A percentile compares a stretch with the other conserved stretches of the same genome.
Conservation (phyloP, 352 stramenopile genomes). For the Phytophthora megakarya region DNA sequence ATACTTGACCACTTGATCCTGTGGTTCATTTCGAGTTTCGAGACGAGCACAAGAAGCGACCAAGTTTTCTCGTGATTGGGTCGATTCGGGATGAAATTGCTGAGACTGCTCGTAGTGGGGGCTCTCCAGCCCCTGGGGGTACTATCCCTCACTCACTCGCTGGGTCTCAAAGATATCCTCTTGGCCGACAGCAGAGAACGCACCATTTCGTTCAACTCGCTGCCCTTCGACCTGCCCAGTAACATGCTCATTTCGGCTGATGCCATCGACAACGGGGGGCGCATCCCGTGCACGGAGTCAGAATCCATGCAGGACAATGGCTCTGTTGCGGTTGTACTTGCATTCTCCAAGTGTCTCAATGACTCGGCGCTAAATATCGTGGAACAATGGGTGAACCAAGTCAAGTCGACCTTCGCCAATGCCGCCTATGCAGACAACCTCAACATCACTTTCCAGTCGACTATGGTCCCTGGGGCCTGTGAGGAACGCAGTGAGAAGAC, state of each 20-base stretch:
- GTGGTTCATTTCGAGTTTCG: too few relatives aligned
- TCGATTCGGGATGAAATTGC: conserved; percentile 25
- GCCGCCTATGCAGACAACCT: background rate
- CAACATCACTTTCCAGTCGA: conserved; percentile 41
- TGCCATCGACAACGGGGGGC: conserved; percentile 1
- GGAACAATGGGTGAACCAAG: conserved; percentile 53
- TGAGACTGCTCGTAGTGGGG: conserved; percentile 20
- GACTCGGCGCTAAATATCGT: conserved; percentile 41
- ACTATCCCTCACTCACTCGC: conserved; percentile 12
- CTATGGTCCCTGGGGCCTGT: conserved; percentile 50
- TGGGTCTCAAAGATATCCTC: conserved; percentile 29
- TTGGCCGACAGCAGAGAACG: conserved; percentile 22
- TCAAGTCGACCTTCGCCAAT: conserved; percentile 19
- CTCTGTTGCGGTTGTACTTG: conserved; percentile 49
- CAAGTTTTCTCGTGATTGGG: too few relatives aligned
- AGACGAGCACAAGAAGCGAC: too few relatives aligned
- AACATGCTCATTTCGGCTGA: conserved; percentile 20
- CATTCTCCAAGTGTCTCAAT: conserved; percentile 67
- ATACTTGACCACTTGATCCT: too few relatives aligned
- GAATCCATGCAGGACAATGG: conserved; percentile 10
- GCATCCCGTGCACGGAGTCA: conserved; percentile 27
- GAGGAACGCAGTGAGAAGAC: conserved; percentile 37
- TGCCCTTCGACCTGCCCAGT: conserved; percentile 29
- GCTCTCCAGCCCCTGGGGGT: conserved; percentile 19
- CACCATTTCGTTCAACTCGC: conserved; percentile 27